Evolutionary conservation across 257 asterid genomes (phyloP), one percentile per base, ranked within the genome.

Genomic region (Nicotiana attenuata): DNA sequence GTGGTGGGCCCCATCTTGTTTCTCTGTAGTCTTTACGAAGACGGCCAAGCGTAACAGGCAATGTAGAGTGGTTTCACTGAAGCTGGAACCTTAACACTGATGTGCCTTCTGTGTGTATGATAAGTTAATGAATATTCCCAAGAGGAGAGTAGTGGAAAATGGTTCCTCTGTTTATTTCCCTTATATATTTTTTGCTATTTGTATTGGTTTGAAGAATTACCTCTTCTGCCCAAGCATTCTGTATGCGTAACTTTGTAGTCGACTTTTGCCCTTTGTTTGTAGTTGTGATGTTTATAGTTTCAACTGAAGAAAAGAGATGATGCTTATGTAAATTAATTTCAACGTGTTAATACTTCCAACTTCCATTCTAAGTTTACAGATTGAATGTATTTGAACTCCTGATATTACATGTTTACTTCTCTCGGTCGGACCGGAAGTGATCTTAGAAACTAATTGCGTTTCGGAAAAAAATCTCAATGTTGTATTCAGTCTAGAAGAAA

Each of bases 1-100:
- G 5, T 96, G 99, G 99, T 94, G 99, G 99, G 97, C 97, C 15
- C 98, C 97, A 1, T 84, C 97, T 57, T 96, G 96, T 84, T 89
- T 96, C 41, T 87, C 98, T 0, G 76, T 87, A 7, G 90, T 94
- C 65, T 95, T 86, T 71, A 87, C 88, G 66, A 90, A 91, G 85
- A 93, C 93, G 17, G 98, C 94, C 15, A 94, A 93, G 83, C 95
- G 97, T 75, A 94, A 92, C 88, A 85, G 97, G 93, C 99, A 90
- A 86, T 92, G 95, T n/a, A 90, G 99, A 76, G 99, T 96, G 64
- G 99, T 94, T 82, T 92, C 99, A 2, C 82, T 96, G 92, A 96
- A 96, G 93, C 92, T 96, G 88, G 99, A 96, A 80, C 95, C 98
- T 81, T 96, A 93, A 93, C 82, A 85, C 85, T 84, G 88, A 83